Conservation (phyloP, 345 rosid genomes). For the Cardamine chenopodiifolia region DNA sequence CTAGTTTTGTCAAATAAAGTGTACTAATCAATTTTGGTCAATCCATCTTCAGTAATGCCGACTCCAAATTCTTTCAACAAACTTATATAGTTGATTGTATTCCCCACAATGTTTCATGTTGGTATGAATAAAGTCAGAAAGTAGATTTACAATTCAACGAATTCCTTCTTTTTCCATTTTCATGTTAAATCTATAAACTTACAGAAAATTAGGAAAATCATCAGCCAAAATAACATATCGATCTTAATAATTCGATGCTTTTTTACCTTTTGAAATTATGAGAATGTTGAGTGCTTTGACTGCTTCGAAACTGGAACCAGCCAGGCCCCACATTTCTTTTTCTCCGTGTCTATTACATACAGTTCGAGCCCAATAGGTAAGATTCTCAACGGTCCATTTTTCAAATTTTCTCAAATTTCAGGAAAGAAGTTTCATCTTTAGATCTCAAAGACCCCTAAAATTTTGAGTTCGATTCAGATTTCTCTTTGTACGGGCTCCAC, state of each 20-base stretch:
- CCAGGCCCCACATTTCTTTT: constrained; percentile 18
- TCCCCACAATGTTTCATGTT: background rate
- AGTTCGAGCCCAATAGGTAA: background rate
- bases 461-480: background rate
- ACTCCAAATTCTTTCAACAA: background rate
- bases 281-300: background rate
- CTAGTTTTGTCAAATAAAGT: background rate
- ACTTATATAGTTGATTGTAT: background rate
- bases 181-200: background rate
- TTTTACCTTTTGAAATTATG: background rate
- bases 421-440: background rate
- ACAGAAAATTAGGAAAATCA: background rate
- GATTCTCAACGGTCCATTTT: constrained; percentile 23
- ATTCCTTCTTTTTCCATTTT: background rate
- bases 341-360: background rate
- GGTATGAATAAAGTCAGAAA: background rate
- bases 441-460: constrained; percentile 2
- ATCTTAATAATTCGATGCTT: too few relatives aligned
- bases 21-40: background rate
- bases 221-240: background rate
- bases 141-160: background rate
- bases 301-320: constrained; percentile 10
- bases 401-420: background rate
- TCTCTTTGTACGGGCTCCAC: background rate
- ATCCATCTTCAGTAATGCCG: background rate